Evolutionary conservation across 495 filamentous ascomycete genomes (phyloP), one percentile per base, ranked within the genome.

Genomic region (Xanthoparmelia taractica): DNA sequence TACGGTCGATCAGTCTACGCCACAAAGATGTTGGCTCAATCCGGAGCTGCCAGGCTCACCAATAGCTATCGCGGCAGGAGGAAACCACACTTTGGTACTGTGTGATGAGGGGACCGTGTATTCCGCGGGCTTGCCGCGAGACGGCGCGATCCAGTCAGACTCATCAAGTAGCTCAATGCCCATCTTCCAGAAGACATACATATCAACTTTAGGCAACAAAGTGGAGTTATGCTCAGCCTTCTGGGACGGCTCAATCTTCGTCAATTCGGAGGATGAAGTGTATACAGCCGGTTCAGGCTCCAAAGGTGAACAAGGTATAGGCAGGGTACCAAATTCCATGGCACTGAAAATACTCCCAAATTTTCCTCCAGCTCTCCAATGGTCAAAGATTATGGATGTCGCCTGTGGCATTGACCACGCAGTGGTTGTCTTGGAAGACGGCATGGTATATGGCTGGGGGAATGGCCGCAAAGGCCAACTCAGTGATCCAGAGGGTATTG

Each of bases 381-480:
- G 31, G 55, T 58, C 55, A 25, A 38, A 23, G 43, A 20, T 96
- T 8, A 69, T 77, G 0, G 75, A 84, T 47, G 65, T 97, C 15
- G 74, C 85, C 1, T 86, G 88, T 50, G 81, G 88, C n/a, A 86
- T 95, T 77, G 80, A 81, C 20, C 94, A 98, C 70, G 82, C 84
- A 0, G 84, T 92, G 23, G 84, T 79, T 6, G 82, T 96, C 7
- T 73, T 96, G 1, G 80, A 79, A 34, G 87, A 87, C 71, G 92
- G 91, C 4, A 78, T 87, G 1, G 86, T 87, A 2, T 96, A 87
- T 72, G 94, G 92, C 4, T 97, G 94, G 94, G 94, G 94, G 2
- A 86, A 78, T 65, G 84, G 85, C 8, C 79, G 91, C 34, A 92
- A 96, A 74, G 91, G 91, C 0, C 92, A 97, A 71, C 72, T 97